Conservation (phyloP, 208 protist genomes). For the Leishmania mexicana region DNA sequence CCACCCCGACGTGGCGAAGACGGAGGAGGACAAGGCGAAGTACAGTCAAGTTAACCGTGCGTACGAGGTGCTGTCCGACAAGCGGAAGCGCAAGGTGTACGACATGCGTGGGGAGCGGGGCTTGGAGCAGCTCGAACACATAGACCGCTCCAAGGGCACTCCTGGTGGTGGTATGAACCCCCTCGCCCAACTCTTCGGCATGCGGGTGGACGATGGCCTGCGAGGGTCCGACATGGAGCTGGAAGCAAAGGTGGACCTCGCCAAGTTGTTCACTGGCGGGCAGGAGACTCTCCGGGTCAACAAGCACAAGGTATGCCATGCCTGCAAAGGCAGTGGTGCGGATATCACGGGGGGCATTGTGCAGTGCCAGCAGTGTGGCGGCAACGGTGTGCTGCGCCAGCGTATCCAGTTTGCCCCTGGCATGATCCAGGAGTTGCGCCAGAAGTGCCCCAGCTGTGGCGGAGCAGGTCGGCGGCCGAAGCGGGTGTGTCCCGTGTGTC, state of each 20-base stretch:
- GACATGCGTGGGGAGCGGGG: conserved; percentile 91
- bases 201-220: conserved; percentile 34
- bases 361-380: conserved; percentile 63
- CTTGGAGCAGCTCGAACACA: conserved; percentile 71
- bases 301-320: conserved; percentile 89
- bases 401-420: conserved; percentile 71
- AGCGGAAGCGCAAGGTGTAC: conserved; percentile 91
- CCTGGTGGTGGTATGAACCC: conserved; percentile 41
- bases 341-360: conserved; percentile 21
- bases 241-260: conserved; percentile 79
- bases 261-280: conserved; percentile 94
- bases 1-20: conserved; percentile 84
- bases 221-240: conserved; percentile 86
- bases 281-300: conserved; percentile 66
- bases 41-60: conserved; percentile 84
- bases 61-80: conserved; percentile 92
- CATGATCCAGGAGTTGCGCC: conserved; percentile 76
- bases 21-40: conserved; percentile 54
- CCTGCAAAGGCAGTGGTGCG: conserved; percentile 71
- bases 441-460: conserved; percentile 84
- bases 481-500: conserved; percentile 75
- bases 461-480: conserved; percentile 81
- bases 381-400: conserved; percentile 64
- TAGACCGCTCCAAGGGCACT: conserved; percentile 25
- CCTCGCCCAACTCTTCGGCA: conserved; percentile 60